These are phyloP conservation scores for Davidsoniella virescens DNA, from an alignment of 2,329 filamentous ascomycete species.

Conservation along the genomic window DNA sequence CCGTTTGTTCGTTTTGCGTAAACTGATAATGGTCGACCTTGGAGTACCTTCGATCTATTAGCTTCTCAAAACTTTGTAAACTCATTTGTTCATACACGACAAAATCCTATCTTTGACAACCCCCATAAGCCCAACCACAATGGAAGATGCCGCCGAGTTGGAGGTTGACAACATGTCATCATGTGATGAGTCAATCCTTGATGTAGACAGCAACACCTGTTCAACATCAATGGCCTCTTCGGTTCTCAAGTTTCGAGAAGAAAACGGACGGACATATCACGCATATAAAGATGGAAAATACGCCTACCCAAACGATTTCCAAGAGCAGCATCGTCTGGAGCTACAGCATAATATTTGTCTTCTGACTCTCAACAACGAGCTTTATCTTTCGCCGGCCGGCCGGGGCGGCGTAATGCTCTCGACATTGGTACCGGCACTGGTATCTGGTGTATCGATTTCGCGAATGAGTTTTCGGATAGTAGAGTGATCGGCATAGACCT, in stretches of 20 bases:
- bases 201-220: background rate
- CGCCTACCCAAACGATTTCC: conserved; percentile 18
- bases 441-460: conserved; percentile 25
- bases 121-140: background rate
- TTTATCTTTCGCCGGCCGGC: conserved; percentile 17
- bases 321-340: background rate
- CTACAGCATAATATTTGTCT: conserved; percentile 23
- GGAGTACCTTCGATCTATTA: background rate
- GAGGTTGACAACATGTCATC: background rate
- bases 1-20: background rate
- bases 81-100: background rate
- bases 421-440: conserved; percentile 35
- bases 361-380: conserved; percentile 20
- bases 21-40: background rate
- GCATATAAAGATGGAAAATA: conserved; percentile 19
- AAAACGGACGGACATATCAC: conserved; percentile 18
- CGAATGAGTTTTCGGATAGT: conserved; percentile 9
- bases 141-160: background rate
- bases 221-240: conserved; percentile 15
- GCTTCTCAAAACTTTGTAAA: background rate
- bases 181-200: background rate
- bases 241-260: conserved; percentile 16
- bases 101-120: background rate
- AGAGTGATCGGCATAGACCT: conserved; percentile 25
- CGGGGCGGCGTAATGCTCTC: conserved; percentile 20